Base-by-base conservation (phyloP, 495 filamentous ascomycete species). In the Neurospora discreta region DNA sequence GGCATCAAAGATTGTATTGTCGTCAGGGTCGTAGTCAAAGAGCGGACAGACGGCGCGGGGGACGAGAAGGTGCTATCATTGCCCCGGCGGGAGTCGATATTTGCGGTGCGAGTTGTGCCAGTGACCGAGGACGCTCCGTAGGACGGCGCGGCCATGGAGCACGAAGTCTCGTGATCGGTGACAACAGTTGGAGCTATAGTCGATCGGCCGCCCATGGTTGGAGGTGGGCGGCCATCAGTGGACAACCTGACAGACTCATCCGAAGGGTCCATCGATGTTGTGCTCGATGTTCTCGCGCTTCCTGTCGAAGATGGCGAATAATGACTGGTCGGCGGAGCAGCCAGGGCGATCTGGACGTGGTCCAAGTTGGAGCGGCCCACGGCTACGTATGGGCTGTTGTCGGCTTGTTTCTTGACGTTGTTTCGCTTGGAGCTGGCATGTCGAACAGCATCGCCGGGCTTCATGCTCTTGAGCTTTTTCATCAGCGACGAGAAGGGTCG, bases 31-130 rank as follows among this genome's bases (percentile, higher is more conserved):
- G 95, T 99, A 1, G 95, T 93, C 68, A 99, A 85, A 1, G 94
- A 98, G 70, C 91, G 92, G 36, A 95, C 90, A 5, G 94, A 98
- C 4, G 94, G 94, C 11, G 93, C 91, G 5, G 95, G 95, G 0
- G 95, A 98, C 8, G 94, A 97, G 79, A 97, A 98, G 10, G 92
- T 95, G 86, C 93, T 94, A 76, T 89, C 92, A 20, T 90, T 91
- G 69, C 92, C 93, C 65, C 88, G 86, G 52, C 85, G 87, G 4
- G 88, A 88, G 71, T 90, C 90, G 60, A 91, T 75, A 10, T 86
- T 89, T 38, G 85, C 86, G 70, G 91, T 93, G 75, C 86, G 85
- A 69, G 86, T 89, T 39, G 93, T 96, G 60, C 82, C 85, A 15
- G 83, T 74, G 41, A 85, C 78, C 8, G 86, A 87, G 5, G 86